Conservation (phyloP, 2,329 filamentous ascomycete species). For the Stemphylium lycopersici region DNA sequence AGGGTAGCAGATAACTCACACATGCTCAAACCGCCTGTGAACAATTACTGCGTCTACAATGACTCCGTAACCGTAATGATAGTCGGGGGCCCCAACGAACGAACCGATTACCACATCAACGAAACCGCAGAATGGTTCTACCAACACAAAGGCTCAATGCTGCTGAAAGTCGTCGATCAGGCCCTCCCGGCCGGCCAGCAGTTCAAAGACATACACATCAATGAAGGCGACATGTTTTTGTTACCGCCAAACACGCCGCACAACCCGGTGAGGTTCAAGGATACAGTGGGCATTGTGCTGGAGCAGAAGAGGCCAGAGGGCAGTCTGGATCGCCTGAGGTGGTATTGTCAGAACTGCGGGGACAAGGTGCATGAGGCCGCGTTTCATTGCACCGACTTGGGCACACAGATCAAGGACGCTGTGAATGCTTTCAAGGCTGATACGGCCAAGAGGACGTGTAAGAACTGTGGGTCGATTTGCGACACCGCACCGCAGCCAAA, state of each 20-base stretch:
- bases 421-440: slow-evolving; percentile 81
- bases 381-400: slow-evolving; percentile 89
- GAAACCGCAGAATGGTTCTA: slow-evolving; percentile 97
- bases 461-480: slow-evolving; percentile 76
- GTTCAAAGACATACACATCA: slow-evolving; percentile 86
- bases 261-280: slow-evolving; percentile 89
- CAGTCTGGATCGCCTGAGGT: slow-evolving; percentile 79
- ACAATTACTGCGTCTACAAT: slow-evolving; percentile 97
- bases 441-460: slow-evolving; percentile 74
- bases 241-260: slow-evolving; percentile 94
- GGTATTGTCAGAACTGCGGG: slow-evolving; percentile 81
- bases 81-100: slow-evolving; percentile 92
- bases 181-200: slow-evolving; percentile 42
- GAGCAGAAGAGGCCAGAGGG: slow-evolving; percentile 79
- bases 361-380: slow-evolving; percentile 80
- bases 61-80: slow-evolving; percentile 86
- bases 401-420: slow-evolving; percentile 91
- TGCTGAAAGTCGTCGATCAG: slow-evolving; percentile 84
- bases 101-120: slow-evolving; percentile 99
- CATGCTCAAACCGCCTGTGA: slow-evolving; percentile 89
- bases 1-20: slow-evolving; percentile 94
- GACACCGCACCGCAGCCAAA: slow-evolving; percentile 66
- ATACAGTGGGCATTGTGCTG: slow-evolving; percentile 92
- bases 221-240: slow-evolving; percentile 92
- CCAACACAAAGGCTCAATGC: slow-evolving; percentile 91